Conservation (phyloP, 352 stramenopile species). For the Thraustochytrium striatum region DNA sequence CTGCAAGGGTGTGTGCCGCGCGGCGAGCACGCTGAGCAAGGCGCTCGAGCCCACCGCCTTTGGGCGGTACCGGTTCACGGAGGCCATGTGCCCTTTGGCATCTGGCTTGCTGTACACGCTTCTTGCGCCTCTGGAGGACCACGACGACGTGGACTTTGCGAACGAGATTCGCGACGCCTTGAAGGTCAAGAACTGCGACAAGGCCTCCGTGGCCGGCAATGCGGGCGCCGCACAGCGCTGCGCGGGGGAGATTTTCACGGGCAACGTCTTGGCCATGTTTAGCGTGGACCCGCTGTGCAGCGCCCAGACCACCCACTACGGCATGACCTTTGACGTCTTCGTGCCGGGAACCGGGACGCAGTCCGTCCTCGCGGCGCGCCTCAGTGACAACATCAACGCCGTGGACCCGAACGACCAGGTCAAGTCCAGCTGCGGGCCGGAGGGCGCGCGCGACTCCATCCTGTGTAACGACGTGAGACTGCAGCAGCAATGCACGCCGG, state of each 20-base stretch:
- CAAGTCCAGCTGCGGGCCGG: neutral
- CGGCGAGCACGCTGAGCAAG: neutral
- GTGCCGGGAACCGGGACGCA: neutral
- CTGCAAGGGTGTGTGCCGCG: no score
- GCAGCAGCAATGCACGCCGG: neutral
- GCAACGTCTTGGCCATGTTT: neutral
- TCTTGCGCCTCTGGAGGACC: no score
- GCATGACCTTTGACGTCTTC: neutral
- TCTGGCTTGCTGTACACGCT: conserved; percentile 9
- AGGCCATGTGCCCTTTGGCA: neutral
- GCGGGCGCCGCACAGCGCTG: neutral
- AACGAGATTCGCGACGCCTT: neutral
- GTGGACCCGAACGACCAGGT: neutral
- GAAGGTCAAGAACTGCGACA: neutral
- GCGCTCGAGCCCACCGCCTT: neutral
- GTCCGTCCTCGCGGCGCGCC: neutral
- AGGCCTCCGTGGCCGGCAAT: neutral
- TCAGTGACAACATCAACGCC: conserved; percentile 11
- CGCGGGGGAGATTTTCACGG: neutral
- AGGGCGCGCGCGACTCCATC: neutral
- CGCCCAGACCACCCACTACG: no score
- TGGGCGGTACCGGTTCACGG: no score
- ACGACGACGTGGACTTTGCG: no score
- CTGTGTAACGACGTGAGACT: neutral
- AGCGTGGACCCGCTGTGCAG: neutral